Evolutionary conservation across 495 filamentous ascomycete species (phyloP), one percentile per base, ranked within the genome.

Genomic region (Penicillium egyptiacum): DNA sequence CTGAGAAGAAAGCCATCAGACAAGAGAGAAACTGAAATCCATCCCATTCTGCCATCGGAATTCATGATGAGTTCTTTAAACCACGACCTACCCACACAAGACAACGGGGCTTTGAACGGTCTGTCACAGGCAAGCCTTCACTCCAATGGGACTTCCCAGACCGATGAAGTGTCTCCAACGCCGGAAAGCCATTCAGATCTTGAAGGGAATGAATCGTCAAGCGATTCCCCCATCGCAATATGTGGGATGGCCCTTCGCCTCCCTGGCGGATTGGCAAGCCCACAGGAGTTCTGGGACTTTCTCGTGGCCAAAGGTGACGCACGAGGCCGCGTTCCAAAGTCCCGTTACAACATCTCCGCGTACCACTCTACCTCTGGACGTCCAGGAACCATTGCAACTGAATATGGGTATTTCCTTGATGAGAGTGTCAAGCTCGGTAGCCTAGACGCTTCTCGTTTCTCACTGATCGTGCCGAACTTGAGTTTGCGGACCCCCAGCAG

Each of bases 371-470:
- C 40, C 0, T 17, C 19, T 5, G 53, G 55, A 16, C 28, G 55
- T 26, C 47, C 56, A 5, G 60, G 70, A 0, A 64, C 60, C 10
- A 39, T 66, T 1, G 61, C 33, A 14, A 73, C 74, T 0, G 61
- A 74, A 56, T 67, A 80, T 25, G 81, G 80, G 0, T 81, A 83
- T 56, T 83, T 82, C 42, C 62, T 83, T 31, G 67, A 76, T 16
- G 65, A 76, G 45, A 35, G 33, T 17, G 54, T 66, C 37, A 48
- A 69, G 47, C 56, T 71, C n/a, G 23, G 54, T 9, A 25, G 58
- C 16, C 47, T 74, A 28, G 69, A 76, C 57, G 48, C 56, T 17
- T 62, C 61, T 11, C 59, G 71, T 33, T 69, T 61, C 42, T 14
- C 20, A 17, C 23, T 57, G 9, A 30, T 30, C 4, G 66, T 43